phyloP scores from a whole-genome alignment of 73 alveolate species.

The Paramecium primaurelia region DNA sequence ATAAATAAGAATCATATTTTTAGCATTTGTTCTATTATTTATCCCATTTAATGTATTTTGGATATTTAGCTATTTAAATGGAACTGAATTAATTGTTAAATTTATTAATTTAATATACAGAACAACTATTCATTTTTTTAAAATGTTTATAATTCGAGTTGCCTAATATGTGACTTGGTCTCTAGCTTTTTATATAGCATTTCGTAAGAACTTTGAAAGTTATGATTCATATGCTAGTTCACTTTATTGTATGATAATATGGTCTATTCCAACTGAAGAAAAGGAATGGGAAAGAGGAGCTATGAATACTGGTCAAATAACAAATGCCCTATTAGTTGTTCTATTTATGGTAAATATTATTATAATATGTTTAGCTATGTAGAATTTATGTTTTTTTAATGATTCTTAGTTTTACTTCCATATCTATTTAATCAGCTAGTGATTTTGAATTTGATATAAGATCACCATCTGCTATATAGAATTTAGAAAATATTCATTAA shows the following conservation, averaged over 20 bases:
- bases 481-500: not conserved
- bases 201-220: not conserved
- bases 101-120: slow-evolving; percentile 30
- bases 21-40: not conserved
- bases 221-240: not conserved
- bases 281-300: slow-evolving; percentile 36
- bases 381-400: not conserved
- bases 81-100: slow-evolving; percentile 6
- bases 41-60: slow-evolving; percentile 17
- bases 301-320: not conserved
- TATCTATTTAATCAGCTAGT: not conserved
- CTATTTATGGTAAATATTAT: not conserved
- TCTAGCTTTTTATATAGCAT: slow-evolving; percentile 8
- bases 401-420: not conserved
- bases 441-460: slow-evolving; percentile 40
- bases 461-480: not conserved
- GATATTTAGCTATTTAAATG: not conserved
- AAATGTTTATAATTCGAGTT: not conserved
- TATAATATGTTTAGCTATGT: not conserved
- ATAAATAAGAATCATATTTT: not conserved
- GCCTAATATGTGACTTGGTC: not conserved
- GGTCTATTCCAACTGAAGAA: not conserved
- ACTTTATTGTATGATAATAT: not conserved
- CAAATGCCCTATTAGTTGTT: not conserved
- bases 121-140: slow-evolving; percentile 1